Evolutionary conservation across 305 asterid genomes (phyloP).

Genomic region (Fraxinus ornus): DNA sequence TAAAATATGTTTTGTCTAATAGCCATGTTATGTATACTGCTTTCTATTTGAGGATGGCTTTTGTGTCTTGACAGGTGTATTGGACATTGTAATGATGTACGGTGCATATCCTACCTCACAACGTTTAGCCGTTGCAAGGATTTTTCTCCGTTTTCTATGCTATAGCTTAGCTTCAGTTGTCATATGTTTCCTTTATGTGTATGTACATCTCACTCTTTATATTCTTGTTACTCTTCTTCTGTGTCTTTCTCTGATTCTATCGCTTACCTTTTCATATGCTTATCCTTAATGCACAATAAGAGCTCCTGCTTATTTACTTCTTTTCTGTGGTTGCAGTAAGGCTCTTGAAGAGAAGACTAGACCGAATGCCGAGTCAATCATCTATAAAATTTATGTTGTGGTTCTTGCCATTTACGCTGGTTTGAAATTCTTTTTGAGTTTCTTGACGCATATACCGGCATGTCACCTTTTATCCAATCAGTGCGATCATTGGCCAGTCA

Average conservation of each 20-base stretch:
- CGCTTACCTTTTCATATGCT: constrained; percentile 13
- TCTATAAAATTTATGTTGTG: constrained; percentile 61
- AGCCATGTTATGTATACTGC: constrained; percentile 16
- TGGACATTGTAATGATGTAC: constrained; percentile 92
- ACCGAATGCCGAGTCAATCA: constrained; percentile 41
- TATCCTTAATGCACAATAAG: constrained; percentile 3
- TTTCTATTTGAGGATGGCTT: not conserved
- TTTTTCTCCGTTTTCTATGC: constrained; percentile 80
- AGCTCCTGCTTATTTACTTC: constrained; percentile 16
- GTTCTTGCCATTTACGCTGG: constrained; percentile 71
- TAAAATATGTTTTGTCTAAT: not conserved
- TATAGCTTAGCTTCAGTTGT: constrained; percentile 59
- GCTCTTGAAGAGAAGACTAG: constrained; percentile 53
- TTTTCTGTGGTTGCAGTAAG: constrained; percentile 55
- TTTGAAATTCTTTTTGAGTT: constrained; percentile 58
- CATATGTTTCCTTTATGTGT: constrained; percentile 93
- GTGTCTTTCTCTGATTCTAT: not conserved
- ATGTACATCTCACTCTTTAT: constrained; percentile 36
- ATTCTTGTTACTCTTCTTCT: not conserved
- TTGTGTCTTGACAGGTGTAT: constrained; percentile 55
- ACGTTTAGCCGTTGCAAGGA: constrained; percentile 72
- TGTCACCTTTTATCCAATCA: constrained; percentile 71
- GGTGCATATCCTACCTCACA: constrained; percentile 94
- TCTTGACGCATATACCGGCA: constrained; percentile 78
- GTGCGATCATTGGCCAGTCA: constrained; percentile 59